Percentiles rank a stretch among this genome's conserved stretches.
Evolutionary conservation across 78 protist genomes (phyloP).

Genomic region (Dictyostelium discoideum): DNA sequence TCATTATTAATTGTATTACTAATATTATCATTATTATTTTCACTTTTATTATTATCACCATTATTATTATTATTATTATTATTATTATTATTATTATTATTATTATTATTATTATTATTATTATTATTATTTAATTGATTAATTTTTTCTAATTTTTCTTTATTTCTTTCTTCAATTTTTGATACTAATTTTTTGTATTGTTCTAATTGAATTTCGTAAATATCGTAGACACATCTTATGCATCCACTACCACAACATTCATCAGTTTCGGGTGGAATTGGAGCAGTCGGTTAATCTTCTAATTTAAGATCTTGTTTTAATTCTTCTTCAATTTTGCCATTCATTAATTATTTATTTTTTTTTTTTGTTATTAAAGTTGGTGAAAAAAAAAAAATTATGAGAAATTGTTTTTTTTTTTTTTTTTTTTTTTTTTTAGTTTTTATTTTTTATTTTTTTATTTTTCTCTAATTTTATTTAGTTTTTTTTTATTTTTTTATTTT

Average conservation of each 20-base stretch:
- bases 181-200: neutral
- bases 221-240: constrained; percentile 58
- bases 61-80: neutral
- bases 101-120: neutral
- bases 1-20: neutral
- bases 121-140: neutral
- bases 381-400: neutral
- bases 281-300: constrained; percentile 48
- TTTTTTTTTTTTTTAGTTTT: neutral
- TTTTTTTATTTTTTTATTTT: neutral
- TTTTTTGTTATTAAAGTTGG: neutral
- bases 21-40: neutral
- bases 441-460: neutral
- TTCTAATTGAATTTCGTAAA: constrained; percentile 38
- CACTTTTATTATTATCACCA: neutral
- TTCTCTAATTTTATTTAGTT: no score
- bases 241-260: constrained; percentile 80
- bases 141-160: neutral
- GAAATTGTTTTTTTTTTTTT: neutral
- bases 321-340: neutral
- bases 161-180: constrained; percentile 17
- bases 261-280: constrained; percentile 31
- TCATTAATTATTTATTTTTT: neutral
- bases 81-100: neutral
- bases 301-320: neutral